phyloP scores from a whole-genome alignment of 441 rosid species.

The Metrosideros polymorpha region DNA sequence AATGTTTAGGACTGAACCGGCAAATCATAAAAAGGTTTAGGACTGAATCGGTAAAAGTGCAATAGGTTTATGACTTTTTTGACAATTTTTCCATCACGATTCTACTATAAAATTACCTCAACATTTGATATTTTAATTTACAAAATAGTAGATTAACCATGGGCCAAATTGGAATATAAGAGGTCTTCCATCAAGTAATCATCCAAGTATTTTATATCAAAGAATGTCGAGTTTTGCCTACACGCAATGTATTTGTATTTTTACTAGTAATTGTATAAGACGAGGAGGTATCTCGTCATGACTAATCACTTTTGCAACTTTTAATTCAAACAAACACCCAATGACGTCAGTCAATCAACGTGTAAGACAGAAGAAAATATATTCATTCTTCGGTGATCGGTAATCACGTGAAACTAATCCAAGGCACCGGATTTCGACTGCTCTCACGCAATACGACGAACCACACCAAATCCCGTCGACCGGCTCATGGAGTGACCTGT shows the following conservation, averaged over 20 bases:
- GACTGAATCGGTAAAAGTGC: no score
- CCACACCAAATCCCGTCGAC: no score
- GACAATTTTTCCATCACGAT: no score
- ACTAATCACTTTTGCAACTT: rapidly evolving
- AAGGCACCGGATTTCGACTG: background rate
- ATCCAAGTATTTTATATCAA: background rate
- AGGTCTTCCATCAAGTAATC: background rate
- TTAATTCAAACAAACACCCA: background rate
- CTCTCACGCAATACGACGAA: rapidly evolving
- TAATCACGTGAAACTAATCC: background rate
- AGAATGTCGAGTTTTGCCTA: background rate
- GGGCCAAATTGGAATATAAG: background rate
- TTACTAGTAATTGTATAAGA: background rate
- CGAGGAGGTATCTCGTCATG: background rate
- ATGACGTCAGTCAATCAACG: rapidly evolving
- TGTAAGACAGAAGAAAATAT: background rate
- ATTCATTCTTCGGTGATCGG: rapidly evolving
- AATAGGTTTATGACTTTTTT: no score
- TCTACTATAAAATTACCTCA: background rate
- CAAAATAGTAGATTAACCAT: background rate
- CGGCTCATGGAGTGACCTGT: no score
- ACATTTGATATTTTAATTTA: background rate
- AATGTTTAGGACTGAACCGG: no score
- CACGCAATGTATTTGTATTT: background rate
- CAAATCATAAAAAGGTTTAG: no score